Evolutionary conservation across 2,329 filamentous ascomycete species (phyloP).

Genomic region (Xylariomycetidae sp.): DNA sequence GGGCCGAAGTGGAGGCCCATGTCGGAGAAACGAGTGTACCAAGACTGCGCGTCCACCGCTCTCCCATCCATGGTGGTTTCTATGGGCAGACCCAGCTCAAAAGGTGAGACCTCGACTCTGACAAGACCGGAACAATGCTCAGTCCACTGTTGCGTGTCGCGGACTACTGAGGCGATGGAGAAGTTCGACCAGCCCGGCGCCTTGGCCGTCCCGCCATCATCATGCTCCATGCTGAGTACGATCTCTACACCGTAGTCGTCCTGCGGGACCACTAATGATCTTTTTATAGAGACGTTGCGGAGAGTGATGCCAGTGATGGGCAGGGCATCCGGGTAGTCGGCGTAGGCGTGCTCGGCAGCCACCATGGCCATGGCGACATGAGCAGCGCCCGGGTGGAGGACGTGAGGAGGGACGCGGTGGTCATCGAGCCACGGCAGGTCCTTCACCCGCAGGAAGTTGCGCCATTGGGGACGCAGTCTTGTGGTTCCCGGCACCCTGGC

Average conservation of each 20-base stretch:
- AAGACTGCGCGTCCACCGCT: slow-evolving; percentile 1
- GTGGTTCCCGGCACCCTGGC: slow-evolving; percentile 2
- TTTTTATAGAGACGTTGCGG: slow-evolving; percentile 6
- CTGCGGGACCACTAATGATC: slow-evolving; percentile 4
- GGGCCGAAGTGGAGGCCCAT: slow-evolving; percentile 10
- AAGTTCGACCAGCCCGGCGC: slow-evolving; percentile 5
- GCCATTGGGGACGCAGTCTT: slow-evolving; percentile 6
- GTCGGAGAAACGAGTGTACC: slow-evolving; percentile 9
- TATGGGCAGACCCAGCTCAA: background rate
- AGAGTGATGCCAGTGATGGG: slow-evolving; percentile 2
- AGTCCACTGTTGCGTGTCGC: slow-evolving; percentile 6
- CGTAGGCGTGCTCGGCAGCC: background rate
- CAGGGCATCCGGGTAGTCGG: background rate
- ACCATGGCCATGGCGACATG: slow-evolving; percentile 7
- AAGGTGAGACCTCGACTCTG: slow-evolving; percentile 3
- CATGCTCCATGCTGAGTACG: slow-evolving; percentile 3
- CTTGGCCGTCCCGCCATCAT: background rate
- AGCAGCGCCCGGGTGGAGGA: slow-evolving; percentile 5
- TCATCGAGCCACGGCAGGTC: slow-evolving; percentile 7
- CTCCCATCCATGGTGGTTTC: background rate
- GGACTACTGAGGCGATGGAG: slow-evolving; percentile 5
- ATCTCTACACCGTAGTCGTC: slow-evolving; percentile 12
- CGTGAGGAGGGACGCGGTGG: slow-evolving; percentile 3
- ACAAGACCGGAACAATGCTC: slow-evolving; percentile 12
- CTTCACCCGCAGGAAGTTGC: slow-evolving; percentile 8